These are phyloP conservation scores for Ascochyta rabiei DNA, from an alignment of 2,329 filamentous ascomycete species.

Conservation along the genomic window DNA sequence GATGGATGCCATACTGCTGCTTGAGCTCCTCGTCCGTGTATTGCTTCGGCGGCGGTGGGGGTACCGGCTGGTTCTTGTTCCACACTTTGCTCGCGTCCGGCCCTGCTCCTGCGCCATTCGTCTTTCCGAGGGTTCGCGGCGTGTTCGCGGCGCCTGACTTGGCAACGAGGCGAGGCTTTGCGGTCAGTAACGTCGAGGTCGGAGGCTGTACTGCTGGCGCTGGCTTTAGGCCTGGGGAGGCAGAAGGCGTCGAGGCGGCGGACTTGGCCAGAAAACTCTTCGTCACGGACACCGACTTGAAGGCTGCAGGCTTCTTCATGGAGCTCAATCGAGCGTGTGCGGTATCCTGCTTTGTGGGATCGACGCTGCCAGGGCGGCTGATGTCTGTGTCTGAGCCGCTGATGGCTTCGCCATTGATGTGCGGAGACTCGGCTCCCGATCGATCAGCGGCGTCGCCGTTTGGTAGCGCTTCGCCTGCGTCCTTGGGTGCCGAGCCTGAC, in stretches of 20 bases:
- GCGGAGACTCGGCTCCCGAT: slow-evolving; percentile 39
- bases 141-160: slow-evolving; percentile 70
- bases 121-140: slow-evolving; percentile 59
- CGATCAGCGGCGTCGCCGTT: slow-evolving; percentile 47
- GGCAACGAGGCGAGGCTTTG: slow-evolving; percentile 74
- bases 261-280: slow-evolving; percentile 83
- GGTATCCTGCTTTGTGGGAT: slow-evolving; percentile 62
- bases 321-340: slow-evolving; percentile 64
- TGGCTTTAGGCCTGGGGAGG: slow-evolving; percentile 64
- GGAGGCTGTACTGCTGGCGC: slow-evolving; percentile 35
- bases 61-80: slow-evolving; percentile 85
- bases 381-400: slow-evolving; percentile 79
- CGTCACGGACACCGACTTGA: slow-evolving; percentile 86
- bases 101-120: slow-evolving; percentile 64
- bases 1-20: slow-evolving; percentile 84
- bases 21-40: slow-evolving; percentile 84
- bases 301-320: slow-evolving; percentile 73
- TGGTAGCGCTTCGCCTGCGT: slow-evolving; percentile 35
- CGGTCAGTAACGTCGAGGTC: slow-evolving; percentile 57
- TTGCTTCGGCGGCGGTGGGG: slow-evolving; percentile 75
- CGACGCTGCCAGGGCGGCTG: slow-evolving; percentile 61
- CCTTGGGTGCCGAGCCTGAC: slow-evolving; percentile 16
- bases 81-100: slow-evolving; percentile 79
- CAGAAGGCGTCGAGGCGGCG: slow-evolving; percentile 56
- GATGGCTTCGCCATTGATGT: slow-evolving; percentile 69